Evolutionary conservation across 331 rosid genomes (phyloP).

Genomic region (Spiraea crenata): DNA sequence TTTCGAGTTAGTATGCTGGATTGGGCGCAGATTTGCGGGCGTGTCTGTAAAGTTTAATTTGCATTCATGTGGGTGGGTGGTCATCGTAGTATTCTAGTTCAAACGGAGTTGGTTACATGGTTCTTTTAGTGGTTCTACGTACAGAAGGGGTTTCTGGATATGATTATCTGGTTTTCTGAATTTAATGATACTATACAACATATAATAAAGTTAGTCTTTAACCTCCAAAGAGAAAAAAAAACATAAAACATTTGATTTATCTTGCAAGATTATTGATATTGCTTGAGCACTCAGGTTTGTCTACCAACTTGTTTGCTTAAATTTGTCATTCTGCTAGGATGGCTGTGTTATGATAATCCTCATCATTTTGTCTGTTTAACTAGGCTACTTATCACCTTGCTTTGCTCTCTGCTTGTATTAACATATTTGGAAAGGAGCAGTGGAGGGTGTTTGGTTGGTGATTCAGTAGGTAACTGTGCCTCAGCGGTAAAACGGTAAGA

Average conservation of each 20-base stretch:
- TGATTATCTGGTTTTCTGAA: slow-evolving; percentile 7
- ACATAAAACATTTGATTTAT: not conserved
- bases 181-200: too few species aligned
- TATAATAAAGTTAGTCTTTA: too few species aligned
- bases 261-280: not conserved
- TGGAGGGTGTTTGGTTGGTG: not conserved
- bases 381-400: not conserved
- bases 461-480: slow-evolving; percentile 6
- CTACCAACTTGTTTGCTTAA: slow-evolving; percentile 5
- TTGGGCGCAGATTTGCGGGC: slow-evolving; percentile 6
- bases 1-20: not conserved
- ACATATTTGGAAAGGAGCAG: not conserved
- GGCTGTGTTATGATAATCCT: not conserved
- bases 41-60: not conserved
- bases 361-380: not conserved
- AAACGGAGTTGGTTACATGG: not conserved
- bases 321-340: not conserved
- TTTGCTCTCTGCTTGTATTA: not conserved
- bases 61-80: not conserved
- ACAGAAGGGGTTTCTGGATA: not conserved
- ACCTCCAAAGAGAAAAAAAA: too few species aligned
- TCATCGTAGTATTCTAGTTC: not conserved
- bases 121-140: not conserved
- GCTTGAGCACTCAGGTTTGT: not conserved
- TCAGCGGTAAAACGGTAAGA: not conserved